Evolutionary conservation across 305 asterid genomes (phyloP).

Genomic region (Solanum hybrid): DNA sequence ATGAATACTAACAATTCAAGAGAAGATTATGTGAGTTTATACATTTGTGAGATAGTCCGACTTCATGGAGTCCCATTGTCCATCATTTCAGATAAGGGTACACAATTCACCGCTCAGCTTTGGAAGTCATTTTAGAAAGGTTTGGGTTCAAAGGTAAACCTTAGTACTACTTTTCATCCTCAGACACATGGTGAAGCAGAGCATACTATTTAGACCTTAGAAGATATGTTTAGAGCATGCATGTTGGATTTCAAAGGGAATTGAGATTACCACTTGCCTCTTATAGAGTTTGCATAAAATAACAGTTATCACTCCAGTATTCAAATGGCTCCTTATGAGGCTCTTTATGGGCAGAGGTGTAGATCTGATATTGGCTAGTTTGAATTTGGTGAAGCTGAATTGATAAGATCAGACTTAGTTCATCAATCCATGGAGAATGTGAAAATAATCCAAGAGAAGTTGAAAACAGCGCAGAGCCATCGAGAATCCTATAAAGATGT

Average conservation of each 20-base stretch:
- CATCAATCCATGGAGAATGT: not conserved
- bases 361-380: not conserved
- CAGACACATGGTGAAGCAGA: not conserved
- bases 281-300: not conserved
- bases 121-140: not conserved
- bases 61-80: not conserved
- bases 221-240: not conserved
- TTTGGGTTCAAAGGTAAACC: not conserved
- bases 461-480: not conserved
- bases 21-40: not conserved
- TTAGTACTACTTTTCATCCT: not conserved
- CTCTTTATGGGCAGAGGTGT: not conserved
- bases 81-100: not conserved
- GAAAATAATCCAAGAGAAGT: not conserved
- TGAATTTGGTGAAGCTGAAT: not conserved
- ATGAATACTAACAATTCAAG: not conserved
- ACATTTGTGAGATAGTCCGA: not conserved
- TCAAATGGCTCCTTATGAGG: not conserved
- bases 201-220: not conserved
- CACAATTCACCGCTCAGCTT: not conserved
- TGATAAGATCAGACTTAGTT: not conserved
- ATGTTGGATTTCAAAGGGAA: not conserved
- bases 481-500: not conserved
- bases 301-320: no score
- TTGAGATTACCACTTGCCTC: not conserved